Evolutionary conservation across 2,329 filamentous ascomycete genomes (phyloP).

Genomic region (Sclerotinia borealis): DNA sequence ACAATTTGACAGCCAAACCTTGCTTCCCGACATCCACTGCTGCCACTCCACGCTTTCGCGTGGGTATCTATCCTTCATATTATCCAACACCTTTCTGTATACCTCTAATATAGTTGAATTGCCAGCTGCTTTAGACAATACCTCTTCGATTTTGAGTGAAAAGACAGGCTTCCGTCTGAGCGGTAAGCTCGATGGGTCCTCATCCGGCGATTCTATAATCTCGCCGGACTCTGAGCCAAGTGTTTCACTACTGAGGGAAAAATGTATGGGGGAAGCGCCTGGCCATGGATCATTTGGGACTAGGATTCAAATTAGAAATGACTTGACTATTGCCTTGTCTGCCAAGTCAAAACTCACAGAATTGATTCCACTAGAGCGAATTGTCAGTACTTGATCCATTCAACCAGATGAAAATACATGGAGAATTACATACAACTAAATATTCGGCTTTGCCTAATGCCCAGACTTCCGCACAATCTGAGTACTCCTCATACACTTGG

Average conservation of each 20-base stretch:
- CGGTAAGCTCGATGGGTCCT: not conserved
- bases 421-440: conserved; percentile 2
- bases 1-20: conserved; percentile 16
- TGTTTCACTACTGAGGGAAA: not conserved
- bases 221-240: not conserved
- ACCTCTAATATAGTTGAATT: not conserved
- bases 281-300: not conserved
- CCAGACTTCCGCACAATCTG: not conserved
- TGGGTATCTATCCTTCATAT: conserved; percentile 1
- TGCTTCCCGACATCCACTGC: conserved; percentile 12
- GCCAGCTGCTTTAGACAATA: not conserved
- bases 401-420: conserved; percentile 10
- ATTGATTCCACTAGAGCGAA: not conserved
- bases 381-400: not conserved
- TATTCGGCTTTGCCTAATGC: conserved; percentile 12
- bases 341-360: not conserved
- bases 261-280: not conserved
- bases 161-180: not conserved
- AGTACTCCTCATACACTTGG: not conserved
- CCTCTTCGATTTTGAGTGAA: not conserved
- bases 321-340: not conserved
- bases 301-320: not conserved
- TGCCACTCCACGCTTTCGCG: conserved; percentile 11
- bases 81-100: not conserved
- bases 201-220: not conserved